These are phyloP conservation scores for Apiotrichum akiyoshidainum DNA, from an alignment of 1,284 basidiomycete species.

Conservation along the genomic window DNA sequence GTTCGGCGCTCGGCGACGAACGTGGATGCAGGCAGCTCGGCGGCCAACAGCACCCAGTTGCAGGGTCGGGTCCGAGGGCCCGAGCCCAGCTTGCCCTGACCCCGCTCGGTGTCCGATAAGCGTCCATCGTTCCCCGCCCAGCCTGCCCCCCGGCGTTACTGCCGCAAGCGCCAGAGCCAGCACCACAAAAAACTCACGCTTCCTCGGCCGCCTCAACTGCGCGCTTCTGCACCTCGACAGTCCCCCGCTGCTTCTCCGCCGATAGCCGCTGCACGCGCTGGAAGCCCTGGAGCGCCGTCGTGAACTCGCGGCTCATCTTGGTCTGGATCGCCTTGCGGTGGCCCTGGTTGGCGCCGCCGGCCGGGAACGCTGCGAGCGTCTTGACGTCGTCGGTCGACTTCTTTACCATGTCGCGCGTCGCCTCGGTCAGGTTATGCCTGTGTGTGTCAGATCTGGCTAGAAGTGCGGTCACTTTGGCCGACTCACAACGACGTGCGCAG, in stretches of 20 bases:
- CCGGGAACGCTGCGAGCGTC: slow-evolving; percentile 68
- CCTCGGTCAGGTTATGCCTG: slow-evolving; percentile 77
- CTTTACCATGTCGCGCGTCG: slow-evolving; percentile 90
- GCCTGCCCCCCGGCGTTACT: too few species aligned
- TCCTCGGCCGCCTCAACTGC: slow-evolving; percentile 43
- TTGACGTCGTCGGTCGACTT: slow-evolving; percentile 89
- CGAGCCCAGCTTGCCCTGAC: not conserved
- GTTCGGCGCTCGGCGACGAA: too few species aligned
- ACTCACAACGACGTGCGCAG: slow-evolving; percentile 56
- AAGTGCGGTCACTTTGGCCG: slow-evolving; percentile 2
- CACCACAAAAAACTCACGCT: slow-evolving; percentile 17
- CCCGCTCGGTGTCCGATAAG: not conserved
- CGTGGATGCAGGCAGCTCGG: too few species aligned
- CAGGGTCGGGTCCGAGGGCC: too few species aligned
- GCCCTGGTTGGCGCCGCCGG: slow-evolving; percentile 42
- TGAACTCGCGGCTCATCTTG: slow-evolving; percentile 90
- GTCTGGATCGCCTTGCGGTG: slow-evolving; percentile 58
- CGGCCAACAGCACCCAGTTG: not conserved
- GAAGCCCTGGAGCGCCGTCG: slow-evolving; percentile 82
- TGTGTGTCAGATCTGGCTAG: not conserved
- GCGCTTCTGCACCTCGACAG: slow-evolving; percentile 63
- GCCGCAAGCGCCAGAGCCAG: not conserved
- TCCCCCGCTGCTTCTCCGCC: slow-evolving; percentile 77
- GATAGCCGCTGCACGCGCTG: slow-evolving; percentile 86
- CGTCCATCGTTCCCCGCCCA: too few species aligned